A percentile compares a stretch with the other conserved stretches of the same genome.
These are phyloP conservation scores for Onygena corvina DNA, from an alignment of 2,329 filamentous ascomycete species.

Conservation along the genomic window DNA sequence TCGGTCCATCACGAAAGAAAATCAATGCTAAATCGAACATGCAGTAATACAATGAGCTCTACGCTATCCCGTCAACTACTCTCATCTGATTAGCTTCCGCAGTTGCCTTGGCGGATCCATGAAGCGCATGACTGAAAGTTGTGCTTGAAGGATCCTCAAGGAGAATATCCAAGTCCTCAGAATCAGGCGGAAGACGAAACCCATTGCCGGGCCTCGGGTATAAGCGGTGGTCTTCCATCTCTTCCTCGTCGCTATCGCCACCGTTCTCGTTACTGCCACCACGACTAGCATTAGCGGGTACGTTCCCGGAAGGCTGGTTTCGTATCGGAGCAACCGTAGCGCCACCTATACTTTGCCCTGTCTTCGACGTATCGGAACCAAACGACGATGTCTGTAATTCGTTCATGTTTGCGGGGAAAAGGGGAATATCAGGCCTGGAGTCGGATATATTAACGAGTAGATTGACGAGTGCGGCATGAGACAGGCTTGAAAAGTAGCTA, in stretches of 20 bases:
- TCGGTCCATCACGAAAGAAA: no score
- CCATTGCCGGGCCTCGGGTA: constrained; percentile 54
- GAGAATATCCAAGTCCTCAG: constrained; percentile 49
- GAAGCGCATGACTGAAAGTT: constrained; percentile 44
- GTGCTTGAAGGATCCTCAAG: constrained; percentile 46
- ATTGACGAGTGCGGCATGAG: constrained; percentile 50
- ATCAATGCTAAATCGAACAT: no score
- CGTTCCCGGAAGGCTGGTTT: neutral
- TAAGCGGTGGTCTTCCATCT: constrained; percentile 46
- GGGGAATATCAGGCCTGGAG: constrained; percentile 51
- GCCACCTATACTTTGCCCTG: neutral
- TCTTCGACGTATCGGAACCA: neutral
- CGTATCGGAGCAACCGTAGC: neutral
- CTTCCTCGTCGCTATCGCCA: constrained; percentile 29
- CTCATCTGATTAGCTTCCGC: neutral
- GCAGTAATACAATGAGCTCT: neutral
- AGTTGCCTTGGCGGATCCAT: constrained; percentile 20
- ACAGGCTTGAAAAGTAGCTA: constrained; percentile 50
- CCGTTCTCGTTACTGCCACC: constrained; percentile 16
- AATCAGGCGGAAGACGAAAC: constrained; percentile 45
- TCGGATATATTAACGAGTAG: constrained; percentile 52
- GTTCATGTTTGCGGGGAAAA: constrained; percentile 43
- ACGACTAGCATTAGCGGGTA: neutral
- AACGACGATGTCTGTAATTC: constrained; percentile 14
- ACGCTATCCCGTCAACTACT: constrained; percentile 14